These are phyloP conservation scores for Asterella californica DNA, from an alignment of 225 moss, liverwort and hornwort genomes.

Conservation along the genomic window DNA sequence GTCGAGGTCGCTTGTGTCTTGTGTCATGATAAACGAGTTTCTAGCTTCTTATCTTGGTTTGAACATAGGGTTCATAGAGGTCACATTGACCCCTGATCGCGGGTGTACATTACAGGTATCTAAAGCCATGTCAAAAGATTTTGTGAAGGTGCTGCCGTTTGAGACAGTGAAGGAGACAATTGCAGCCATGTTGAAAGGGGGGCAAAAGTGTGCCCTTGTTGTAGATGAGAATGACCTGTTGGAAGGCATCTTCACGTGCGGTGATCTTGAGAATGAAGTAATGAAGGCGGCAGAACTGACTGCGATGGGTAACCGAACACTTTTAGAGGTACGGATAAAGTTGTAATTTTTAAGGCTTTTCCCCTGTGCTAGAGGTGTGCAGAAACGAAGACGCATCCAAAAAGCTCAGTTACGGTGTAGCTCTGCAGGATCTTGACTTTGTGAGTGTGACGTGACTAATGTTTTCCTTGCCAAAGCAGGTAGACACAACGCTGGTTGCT, in stretches of 20 bases:
- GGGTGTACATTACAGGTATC: constrained; percentile 33
- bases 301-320: constrained; percentile 31
- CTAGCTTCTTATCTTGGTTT: background rate
- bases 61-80: background rate
- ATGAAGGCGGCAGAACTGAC: constrained; percentile 43
- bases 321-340: constrained; percentile 37
- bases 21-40: background rate
- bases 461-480: constrained; percentile 15
- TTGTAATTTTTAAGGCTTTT: background rate
- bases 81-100: background rate
- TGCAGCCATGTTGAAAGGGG: constrained; percentile 32
- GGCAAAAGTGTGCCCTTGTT: constrained; percentile 46
- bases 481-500: constrained; percentile 45
- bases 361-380: background rate
- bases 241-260: constrained; percentile 48
- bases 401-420: background rate
- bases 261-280: constrained; percentile 48
- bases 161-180: constrained; percentile 51
- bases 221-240: constrained; percentile 54
- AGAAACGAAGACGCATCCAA: background rate
- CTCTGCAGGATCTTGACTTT: background rate
- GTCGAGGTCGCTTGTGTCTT: background rate
- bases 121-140: constrained; percentile 47
- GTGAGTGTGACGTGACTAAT: background rate
- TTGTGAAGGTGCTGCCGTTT: constrained; percentile 43